These are phyloP conservation scores for Chytridiales sp. DNA, from an alignment of 371 early-diverging fungal species.

Conservation along the genomic window DNA sequence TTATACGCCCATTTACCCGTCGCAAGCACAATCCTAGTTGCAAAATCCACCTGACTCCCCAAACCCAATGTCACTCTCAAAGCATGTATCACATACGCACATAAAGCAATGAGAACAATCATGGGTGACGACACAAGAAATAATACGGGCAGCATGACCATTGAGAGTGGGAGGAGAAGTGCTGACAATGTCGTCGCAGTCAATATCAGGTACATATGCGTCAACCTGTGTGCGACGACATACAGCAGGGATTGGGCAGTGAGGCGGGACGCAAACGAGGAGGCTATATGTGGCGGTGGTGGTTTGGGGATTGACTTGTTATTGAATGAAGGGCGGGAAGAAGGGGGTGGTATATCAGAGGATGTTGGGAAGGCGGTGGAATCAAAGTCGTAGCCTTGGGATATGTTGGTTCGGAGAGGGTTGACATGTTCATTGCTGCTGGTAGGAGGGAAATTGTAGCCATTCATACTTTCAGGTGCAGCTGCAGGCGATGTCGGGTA, in stretches of 20 bases:
- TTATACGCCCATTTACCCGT: not conserved
- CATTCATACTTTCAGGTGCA: too few relatives aligned
- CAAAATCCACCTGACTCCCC: slow-evolving; percentile 10
- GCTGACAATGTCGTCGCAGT: slow-evolving; percentile 14
- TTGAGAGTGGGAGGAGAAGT: slow-evolving; percentile 15
- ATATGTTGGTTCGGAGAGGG: too few relatives aligned
- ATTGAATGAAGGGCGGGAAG: too few relatives aligned
- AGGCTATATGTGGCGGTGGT: too few relatives aligned
- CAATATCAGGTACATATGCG: slow-evolving; percentile 15
- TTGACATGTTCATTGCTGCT: too few relatives aligned
- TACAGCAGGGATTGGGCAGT: not conserved
- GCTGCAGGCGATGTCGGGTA: too few relatives aligned
- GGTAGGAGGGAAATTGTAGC: too few relatives aligned
- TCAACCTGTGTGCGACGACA: not conserved
- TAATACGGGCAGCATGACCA: slow-evolving; percentile 14
- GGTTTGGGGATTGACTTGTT: too few relatives aligned
- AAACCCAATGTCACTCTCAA: slow-evolving; percentile 19
- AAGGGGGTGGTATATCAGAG: too few relatives aligned
- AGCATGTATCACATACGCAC: slow-evolving; percentile 16
- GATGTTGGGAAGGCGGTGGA: too few relatives aligned
- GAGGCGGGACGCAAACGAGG: too few relatives aligned
- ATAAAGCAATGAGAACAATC: slow-evolving; percentile 4
- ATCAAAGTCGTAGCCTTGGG: too few relatives aligned
- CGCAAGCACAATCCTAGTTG: slow-evolving; percentile 9
- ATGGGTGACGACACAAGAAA: slow-evolving; percentile 16